Evolutionary conservation across 305 asterid genomes (phyloP).

Genomic region (Solanum aculeatissimum): DNA sequence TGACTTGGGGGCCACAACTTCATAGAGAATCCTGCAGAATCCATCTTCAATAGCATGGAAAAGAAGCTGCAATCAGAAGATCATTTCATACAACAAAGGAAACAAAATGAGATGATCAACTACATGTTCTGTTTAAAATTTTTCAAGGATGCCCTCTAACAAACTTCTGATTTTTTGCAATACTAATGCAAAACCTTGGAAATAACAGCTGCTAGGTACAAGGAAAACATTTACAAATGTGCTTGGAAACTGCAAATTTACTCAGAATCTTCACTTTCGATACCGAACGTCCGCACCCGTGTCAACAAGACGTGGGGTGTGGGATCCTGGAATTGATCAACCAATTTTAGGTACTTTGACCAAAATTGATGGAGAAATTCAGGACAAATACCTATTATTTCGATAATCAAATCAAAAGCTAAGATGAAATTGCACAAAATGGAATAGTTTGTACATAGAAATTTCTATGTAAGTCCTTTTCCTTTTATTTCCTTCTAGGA

Average conservation of each 20-base stretch:
- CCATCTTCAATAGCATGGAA: slow-evolving; percentile 46
- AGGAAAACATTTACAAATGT: background rate
- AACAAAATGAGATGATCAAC: background rate
- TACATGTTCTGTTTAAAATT: background rate
- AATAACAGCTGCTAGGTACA: background rate
- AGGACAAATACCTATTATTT: background rate
- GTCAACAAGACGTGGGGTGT: background rate
- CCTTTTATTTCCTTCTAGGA: background rate
- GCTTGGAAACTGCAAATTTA: background rate
- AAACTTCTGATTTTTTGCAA: background rate
- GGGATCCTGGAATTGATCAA: background rate
- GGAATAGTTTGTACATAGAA: background rate
- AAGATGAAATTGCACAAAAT: background rate
- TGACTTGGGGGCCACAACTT: slow-evolving; percentile 85
- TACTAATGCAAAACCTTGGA: background rate
- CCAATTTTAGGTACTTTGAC: background rate
- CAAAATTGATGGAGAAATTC: background rate
- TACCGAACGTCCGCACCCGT: background rate
- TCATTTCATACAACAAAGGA: background rate
- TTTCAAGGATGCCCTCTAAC: background rate
- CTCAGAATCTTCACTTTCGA: background rate
- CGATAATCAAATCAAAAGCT: background rate
- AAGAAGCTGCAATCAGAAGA: background rate
- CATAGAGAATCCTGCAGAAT: slow-evolving; percentile 30
- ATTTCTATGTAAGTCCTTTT: background rate